A percentile compares a stretch with the other conserved stretches of the same genome.
These are phyloP conservation scores for Daucus carota DNA, from an alignment of 129 eudicot genomes.

Conservation along the genomic window DH1_v3.0 NC_030383.2:61771001-61771500, in stretches of 20 bases:
- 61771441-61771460: background rate
- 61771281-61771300: background rate
- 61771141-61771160: constrained; percentile 68
- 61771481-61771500: background rate
- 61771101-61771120: constrained; percentile 11
- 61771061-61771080: background rate
- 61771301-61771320: background rate
- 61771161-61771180: constrained; percentile 13
- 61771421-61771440: background rate
- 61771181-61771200: constrained; percentile 12
- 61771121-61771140: constrained; percentile 57
- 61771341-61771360: background rate
- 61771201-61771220: background rate
- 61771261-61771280: constrained; percentile 28
- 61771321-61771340: background rate
- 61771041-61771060: no score
- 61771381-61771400: background rate
- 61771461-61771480: background rate
- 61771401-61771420: background rate
- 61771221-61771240: background rate
- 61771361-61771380: background rate
- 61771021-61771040: no score
- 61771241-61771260: constrained; percentile 23
- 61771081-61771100: background rate
- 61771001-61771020: no score